phyloP scores from a whole-genome alignment of 768 basidiomycete species.

The Boletus rubescentipes region DNA sequence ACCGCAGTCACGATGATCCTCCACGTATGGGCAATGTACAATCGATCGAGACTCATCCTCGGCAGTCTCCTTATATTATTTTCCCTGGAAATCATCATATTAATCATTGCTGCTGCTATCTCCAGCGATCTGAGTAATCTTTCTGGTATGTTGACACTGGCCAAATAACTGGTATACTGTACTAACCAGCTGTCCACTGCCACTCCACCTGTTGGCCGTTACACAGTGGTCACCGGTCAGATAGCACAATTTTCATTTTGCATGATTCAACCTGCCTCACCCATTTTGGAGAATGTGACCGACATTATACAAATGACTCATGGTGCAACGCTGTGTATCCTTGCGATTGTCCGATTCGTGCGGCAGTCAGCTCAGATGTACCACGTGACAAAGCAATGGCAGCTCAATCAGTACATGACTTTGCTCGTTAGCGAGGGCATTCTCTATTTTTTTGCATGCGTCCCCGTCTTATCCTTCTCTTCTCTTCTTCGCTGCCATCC shows the following conservation, averaged over 20 bases:
- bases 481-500: too few species aligned
- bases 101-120: not conserved
- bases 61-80: not conserved
- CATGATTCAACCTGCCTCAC: too few species aligned
- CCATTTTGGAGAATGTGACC: not conserved
- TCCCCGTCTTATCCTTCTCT: not conserved
- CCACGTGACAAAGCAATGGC: not conserved
- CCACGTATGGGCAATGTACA: not conserved
- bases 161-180: not conserved
- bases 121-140: not conserved
- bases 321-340: not conserved
- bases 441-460: not conserved
- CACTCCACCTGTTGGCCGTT: too few species aligned
- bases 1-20: conserved; percentile 1
- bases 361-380: not conserved
- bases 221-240: not conserved
- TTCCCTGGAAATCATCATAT: not conserved
- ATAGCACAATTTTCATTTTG: not conserved
- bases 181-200: not conserved
- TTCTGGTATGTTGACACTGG: not conserved
- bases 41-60: not conserved
- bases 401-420: not conserved
- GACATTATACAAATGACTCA: not conserved
- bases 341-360: not conserved
- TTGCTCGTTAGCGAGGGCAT: not conserved